phyloP scores from a whole-genome alignment of 2,329 filamentous ascomycete genomes.

The Fusarium sp. region DNA sequence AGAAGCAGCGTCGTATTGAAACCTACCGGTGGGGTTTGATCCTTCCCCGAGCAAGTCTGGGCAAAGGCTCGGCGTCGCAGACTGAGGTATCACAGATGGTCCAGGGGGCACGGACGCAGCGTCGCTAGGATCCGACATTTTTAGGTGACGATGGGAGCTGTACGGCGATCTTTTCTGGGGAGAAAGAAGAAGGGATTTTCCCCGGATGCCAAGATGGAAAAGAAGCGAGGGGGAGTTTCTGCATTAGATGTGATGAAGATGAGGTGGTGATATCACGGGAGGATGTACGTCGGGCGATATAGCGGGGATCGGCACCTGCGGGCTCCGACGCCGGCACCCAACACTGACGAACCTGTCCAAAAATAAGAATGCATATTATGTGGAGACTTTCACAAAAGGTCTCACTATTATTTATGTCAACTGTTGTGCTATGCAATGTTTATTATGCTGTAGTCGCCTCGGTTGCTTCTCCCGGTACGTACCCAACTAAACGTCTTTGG shows the following conservation, averaged over 20 bases:
- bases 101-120: not conserved
- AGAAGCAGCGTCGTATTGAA: not conserved
- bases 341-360: not conserved
- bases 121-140: not conserved
- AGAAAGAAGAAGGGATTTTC: not conserved
- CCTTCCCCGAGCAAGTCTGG: not conserved
- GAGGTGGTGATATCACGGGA: not conserved
- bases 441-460: not conserved
- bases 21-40: not conserved
- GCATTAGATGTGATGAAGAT: not conserved
- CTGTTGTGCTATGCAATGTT: not conserved
- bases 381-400: not conserved
- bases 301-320: not conserved
- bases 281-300: not conserved
- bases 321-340: not conserved
- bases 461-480: not conserved
- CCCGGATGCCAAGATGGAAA: not conserved
- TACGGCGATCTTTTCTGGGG: not conserved
- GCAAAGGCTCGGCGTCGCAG: not conserved
- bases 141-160: not conserved
- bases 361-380: not conserved
- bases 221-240: not conserved
- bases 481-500: not conserved
- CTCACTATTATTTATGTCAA: not conserved
- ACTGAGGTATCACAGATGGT: not conserved